Evolutionary conservation across 169 alveolate species (phyloP).

Genomic region (Plasmodium gonderi): DNA sequence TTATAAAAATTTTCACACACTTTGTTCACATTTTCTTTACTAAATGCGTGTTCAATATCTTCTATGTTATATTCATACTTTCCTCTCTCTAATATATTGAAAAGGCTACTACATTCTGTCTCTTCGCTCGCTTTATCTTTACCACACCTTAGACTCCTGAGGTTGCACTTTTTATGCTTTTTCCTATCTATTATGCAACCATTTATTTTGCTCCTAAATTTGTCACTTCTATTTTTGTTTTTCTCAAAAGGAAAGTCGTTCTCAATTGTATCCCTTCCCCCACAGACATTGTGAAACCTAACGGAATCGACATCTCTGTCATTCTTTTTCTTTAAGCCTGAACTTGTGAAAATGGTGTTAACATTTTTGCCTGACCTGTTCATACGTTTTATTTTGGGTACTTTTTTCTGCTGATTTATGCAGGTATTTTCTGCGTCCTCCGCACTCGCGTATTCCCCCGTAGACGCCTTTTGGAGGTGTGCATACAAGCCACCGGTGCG

Average conservation of each 20-base stretch:
- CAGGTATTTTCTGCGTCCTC: background rate
- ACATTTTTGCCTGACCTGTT: background rate
- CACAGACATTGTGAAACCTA: background rate
- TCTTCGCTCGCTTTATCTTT: too few species aligned
- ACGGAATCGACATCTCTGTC: background rate
- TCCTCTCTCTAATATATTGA: background rate
- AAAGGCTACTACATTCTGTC: background rate
- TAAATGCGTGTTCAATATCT: slow-evolving; percentile 37
- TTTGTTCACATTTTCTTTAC: slow-evolving; percentile 19
- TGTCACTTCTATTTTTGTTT: too few species aligned
- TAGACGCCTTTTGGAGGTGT: background rate
- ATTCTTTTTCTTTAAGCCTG: background rate
- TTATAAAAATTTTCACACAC: slow-evolving; percentile 28
- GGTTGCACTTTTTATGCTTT: too few species aligned
- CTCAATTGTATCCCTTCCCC: background rate
- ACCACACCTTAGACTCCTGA: too few species aligned
- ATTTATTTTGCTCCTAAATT: too few species aligned
- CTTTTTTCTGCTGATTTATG: background rate
- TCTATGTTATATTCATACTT: slow-evolving; percentile 13
- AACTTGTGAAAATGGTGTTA: background rate
- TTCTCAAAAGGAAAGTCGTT: background rate
- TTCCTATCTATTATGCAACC: too few species aligned
- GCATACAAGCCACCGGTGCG: background rate
- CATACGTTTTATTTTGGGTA: background rate
- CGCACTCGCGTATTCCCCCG: background rate